These are phyloP conservation scores for Diaporthe humulicola DNA, from an alignment of 2,329 filamentous ascomycete species.

Conservation along the genomic window DNA sequence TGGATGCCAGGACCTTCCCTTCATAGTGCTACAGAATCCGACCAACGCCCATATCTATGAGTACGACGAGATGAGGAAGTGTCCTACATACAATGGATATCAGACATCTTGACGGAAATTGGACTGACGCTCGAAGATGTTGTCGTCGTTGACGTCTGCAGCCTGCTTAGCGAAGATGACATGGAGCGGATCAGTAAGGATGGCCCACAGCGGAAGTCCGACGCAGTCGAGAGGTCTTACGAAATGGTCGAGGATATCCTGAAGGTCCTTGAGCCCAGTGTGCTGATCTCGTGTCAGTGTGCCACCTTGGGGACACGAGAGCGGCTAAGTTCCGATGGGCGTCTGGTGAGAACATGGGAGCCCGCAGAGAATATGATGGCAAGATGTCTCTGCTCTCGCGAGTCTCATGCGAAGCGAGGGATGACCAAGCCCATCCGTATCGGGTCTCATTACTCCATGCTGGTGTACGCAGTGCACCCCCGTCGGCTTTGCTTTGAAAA, in stretches of 20 bases:
- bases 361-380: neutral
- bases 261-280: neutral
- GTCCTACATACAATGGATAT: constrained; percentile 11
- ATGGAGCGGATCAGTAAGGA: neutral
- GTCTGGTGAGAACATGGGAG: neutral
- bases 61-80: constrained; percentile 18
- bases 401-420: neutral
- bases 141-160: neutral
- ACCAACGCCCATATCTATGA: neutral
- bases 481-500: neutral
- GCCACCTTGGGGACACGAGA: neutral
- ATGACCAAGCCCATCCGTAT: neutral
- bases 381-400: neutral
- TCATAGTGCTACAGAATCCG: constrained; percentile 23
- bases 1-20: constrained; percentile 6
- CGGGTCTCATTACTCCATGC: neutral
- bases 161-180: neutral
- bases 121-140: constrained; percentile 12
- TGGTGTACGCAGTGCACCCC: constrained; percentile 6
- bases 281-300: constrained; percentile 15
- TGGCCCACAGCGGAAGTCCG: neutral
- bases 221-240: constrained; percentile 6
- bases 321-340: too few relatives aligned
- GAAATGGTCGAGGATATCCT: neutral
- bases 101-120: neutral